Percentiles rank a stretch among this genome's conserved stretches.
These are phyloP conservation scores for Aspergillus fischeri DNA, from an alignment of 2,329 filamentous ascomycete species.

Conservation along the genomic window DNA sequence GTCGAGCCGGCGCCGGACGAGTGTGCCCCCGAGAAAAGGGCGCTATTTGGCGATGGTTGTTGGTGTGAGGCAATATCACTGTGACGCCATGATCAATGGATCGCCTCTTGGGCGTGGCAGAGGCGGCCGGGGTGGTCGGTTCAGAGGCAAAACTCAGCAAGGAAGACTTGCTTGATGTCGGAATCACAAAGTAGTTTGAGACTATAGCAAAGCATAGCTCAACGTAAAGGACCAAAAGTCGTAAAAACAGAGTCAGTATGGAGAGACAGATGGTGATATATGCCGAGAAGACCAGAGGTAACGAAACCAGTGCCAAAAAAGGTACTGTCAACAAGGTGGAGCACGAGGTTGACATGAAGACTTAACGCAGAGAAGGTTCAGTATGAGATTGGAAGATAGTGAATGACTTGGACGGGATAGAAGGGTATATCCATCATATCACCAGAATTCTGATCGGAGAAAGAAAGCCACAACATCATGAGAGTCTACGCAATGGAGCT, in stretches of 20 bases:
- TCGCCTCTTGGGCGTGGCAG: slow-evolving; percentile 18
- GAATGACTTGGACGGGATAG: not conserved
- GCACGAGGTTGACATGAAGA: slow-evolving; percentile 28
- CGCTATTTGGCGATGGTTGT: slow-evolving; percentile 2
- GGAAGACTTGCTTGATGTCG: slow-evolving; percentile 23
- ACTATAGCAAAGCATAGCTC: slow-evolving; percentile 58
- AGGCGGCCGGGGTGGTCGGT: slow-evolving; percentile 19
- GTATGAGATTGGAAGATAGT: not conserved
- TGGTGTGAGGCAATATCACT: not conserved
- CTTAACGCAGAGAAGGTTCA: not conserved
- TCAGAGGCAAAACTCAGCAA: slow-evolving; percentile 29
- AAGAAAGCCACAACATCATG: not conserved
- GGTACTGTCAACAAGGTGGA: slow-evolving; percentile 51
- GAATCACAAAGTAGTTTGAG: slow-evolving; percentile 49
- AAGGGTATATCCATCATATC: not conserved
- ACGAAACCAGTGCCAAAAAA: slow-evolving; percentile 58
- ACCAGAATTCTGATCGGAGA: not conserved
- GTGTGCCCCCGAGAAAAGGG: slow-evolving; percentile 1
- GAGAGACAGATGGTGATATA: slow-evolving; percentile 61
- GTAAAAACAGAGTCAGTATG: slow-evolving; percentile 57
- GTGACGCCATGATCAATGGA: slow-evolving; percentile 20
- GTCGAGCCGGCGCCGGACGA: slow-evolving; percentile 4
- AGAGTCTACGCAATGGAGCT: not conserved
- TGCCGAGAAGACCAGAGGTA: slow-evolving; percentile 61
- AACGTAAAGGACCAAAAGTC: slow-evolving; percentile 59